Conservation (phyloP, 164 flowering plant genomes). For the Vitis vinifera region DNA sequence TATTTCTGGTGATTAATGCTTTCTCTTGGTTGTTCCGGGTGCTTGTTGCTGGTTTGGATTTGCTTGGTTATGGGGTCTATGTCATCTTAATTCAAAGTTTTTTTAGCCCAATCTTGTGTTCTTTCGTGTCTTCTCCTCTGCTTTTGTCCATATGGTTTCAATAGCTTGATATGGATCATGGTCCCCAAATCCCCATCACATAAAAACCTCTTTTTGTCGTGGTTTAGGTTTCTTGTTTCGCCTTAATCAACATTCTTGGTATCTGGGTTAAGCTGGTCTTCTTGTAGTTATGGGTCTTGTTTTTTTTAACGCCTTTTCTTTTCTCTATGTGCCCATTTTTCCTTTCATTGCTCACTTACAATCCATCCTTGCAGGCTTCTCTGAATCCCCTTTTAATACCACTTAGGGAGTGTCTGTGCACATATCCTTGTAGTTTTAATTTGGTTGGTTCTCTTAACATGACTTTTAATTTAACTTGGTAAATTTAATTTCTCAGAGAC, state of each 20-base stretch:
- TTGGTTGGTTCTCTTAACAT: constrained; percentile 9
- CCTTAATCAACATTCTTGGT: constrained; percentile 4
- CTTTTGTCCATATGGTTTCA: neutral
- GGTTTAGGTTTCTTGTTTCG: neutral
- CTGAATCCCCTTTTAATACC: too few relatives aligned
- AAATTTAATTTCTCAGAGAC: constrained; percentile 30
- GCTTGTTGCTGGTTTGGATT: neutral
- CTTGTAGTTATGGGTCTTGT: constrained; percentile 5
- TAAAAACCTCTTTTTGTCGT: too few relatives aligned
- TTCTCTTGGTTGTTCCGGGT: neutral
- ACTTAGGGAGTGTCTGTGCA: too few relatives aligned
- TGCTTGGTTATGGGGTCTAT: neutral
- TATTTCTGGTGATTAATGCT: neutral
- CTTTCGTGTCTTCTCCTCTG: too few relatives aligned
- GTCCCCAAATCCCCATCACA: too few relatives aligned
- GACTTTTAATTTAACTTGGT: neutral
- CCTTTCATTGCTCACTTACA: neutral
- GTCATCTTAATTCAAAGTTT: too few relatives aligned
- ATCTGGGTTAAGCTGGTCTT: neutral
- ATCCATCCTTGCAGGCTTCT: too few relatives aligned
- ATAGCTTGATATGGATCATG: constrained; percentile 2
- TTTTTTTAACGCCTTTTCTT: constrained; percentile 3
- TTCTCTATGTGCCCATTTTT: neutral
- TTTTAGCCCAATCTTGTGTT: too few relatives aligned
- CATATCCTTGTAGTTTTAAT: too few relatives aligned